phyloP scores from a whole-genome alignment of 192 early-diverging fungal species.

The Phlyctochytrium arcticum region DNA sequence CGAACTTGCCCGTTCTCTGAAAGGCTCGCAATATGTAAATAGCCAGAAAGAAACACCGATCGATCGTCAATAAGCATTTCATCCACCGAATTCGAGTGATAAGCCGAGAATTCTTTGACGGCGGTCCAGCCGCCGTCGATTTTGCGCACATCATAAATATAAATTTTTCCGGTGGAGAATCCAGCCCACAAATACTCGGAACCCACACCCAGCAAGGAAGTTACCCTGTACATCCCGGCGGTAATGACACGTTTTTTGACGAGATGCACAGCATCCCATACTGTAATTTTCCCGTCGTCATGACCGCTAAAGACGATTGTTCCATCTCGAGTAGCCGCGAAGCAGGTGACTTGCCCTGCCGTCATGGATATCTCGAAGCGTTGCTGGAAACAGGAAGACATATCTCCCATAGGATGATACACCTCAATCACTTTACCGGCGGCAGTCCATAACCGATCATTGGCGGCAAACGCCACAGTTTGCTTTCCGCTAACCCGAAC shows the following conservation, averaged over 20 bases:
- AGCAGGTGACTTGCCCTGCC: conserved; percentile 51
- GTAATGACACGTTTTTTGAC: conserved; percentile 43
- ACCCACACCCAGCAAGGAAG: conserved; percentile 56
- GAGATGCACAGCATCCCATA: conserved; percentile 56
- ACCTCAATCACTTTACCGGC: conserved; percentile 57
- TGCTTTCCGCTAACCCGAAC: conserved; percentile 43
- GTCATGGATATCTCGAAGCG: conserved; percentile 18
- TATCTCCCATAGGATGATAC: conserved; percentile 37
- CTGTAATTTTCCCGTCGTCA: conserved; percentile 73
- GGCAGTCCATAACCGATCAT: conserved; percentile 57
- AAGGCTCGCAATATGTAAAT: conserved; percentile 55
- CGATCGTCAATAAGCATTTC: conserved; percentile 56
- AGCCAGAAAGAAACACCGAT: conserved; percentile 37
- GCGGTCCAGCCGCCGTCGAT: conserved; percentile 40
- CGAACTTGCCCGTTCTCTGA: conserved; percentile 62
- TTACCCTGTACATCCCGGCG: conserved; percentile 64
- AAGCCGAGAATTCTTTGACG: conserved; percentile 67
- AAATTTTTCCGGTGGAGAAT: conserved; percentile 71
- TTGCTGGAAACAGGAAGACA: conserved; percentile 29
- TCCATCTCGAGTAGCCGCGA: conserved; percentile 39
- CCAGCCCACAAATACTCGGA: conserved; percentile 72
- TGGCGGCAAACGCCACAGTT: conserved; percentile 48
- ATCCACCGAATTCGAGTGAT: conserved; percentile 44
- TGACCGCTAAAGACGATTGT: conserved; percentile 62
- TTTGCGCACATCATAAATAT: conserved; percentile 56